phyloP scores from a whole-genome alignment of 352 stramenopile genomes.

The Saprolegnia diclina region DNA sequence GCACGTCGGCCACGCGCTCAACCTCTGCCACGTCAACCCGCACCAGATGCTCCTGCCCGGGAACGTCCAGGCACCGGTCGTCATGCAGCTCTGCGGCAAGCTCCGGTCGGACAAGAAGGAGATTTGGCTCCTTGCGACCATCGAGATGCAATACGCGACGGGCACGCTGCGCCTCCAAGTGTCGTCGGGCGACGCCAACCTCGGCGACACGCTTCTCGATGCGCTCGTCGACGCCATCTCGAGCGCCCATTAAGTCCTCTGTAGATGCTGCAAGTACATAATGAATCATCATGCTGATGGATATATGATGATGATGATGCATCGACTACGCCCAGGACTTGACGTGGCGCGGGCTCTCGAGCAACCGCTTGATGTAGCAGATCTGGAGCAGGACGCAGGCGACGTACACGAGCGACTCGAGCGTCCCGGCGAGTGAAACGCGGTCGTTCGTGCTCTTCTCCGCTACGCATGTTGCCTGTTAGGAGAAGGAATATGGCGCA shows the following conservation, averaged over 20 bases:
- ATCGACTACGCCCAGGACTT: slow-evolving; percentile 45
- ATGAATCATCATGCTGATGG: not conserved
- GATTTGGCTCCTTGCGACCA: slow-evolving; percentile 23
- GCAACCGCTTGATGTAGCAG: slow-evolving; percentile 70
- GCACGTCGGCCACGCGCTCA: slow-evolving; percentile 21
- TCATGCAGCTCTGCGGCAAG: slow-evolving; percentile 22
- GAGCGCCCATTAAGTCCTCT: not conserved
- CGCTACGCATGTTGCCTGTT: slow-evolving; percentile 38
- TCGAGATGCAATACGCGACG: slow-evolving; percentile 22
- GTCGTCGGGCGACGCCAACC: not conserved
- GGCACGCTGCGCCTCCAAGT: slow-evolving; percentile 22
- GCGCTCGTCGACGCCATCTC: slow-evolving; percentile 12
- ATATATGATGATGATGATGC: not conserved
- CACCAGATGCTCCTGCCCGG: slow-evolving; percentile 15
- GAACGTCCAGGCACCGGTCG: slow-evolving; percentile 7
- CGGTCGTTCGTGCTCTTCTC: slow-evolving; percentile 74
- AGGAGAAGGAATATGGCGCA: not conserved
- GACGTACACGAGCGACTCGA: slow-evolving; percentile 71
- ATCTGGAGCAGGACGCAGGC: slow-evolving; percentile 63
- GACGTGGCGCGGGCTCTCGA: slow-evolving; percentile 47
- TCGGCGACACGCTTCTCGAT: slow-evolving; percentile 12
- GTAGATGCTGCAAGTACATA: not conserved
- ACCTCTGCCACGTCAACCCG: slow-evolving; percentile 26
- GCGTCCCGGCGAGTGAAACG: slow-evolving; percentile 59
- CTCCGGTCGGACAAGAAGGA: slow-evolving; percentile 26